Base-by-base conservation (phyloP, 371 early-diverging fungal species). In the Parasitella parasitica region DNA sequence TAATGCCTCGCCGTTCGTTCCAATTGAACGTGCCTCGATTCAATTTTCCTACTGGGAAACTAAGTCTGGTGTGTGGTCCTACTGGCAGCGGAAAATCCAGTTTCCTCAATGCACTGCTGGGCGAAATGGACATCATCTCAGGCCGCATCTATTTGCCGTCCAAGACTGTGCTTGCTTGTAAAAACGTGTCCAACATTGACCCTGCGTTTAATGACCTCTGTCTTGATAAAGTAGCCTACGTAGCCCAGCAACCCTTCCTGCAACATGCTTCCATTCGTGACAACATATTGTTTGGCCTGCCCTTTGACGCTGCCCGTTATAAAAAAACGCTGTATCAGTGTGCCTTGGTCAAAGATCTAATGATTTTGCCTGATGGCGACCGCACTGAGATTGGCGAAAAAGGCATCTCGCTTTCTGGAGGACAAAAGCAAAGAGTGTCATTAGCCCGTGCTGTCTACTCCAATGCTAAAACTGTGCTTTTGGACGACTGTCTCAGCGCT, bases 301-400 rank as follows among this genome's bases (percentile, higher is more conserved):
- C 73, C 6, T 94, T 79, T 54, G 85, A 91, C 48, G 71, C 76
- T 34, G 80, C 67, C 3, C 82, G 90, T 15, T 92, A 92, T 62
- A 81, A 84, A 36, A 75, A 84, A 53, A 86, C 89, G 2, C 63
- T 93, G n/a, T 76, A 81, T 53, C 82, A 81, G 76, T 87, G 89
- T 54, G 93, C 93, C 4, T 77, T 96, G 37, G 76, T 78, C 1
- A 79, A 90, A 11, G 97, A 97, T 70, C 69, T 97, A 52, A 85
- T 87, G 36, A 91, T 89, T 28, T 73, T 97, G 18, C 79, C 84
- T 27, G 75, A 87, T 41, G 96, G 95, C 28, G 97, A 97, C 72
- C 66, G 81, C 67, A 96, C 96, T 2, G 93, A 94, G 76, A 87
- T 95, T 64, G 96, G 96, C 39, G 95, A 94, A 75, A 86, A 89